These are phyloP conservation scores for Neonectria magnoliae DNA, from an alignment of 2,329 filamentous ascomycete species.

Conservation along the genomic window DNA sequence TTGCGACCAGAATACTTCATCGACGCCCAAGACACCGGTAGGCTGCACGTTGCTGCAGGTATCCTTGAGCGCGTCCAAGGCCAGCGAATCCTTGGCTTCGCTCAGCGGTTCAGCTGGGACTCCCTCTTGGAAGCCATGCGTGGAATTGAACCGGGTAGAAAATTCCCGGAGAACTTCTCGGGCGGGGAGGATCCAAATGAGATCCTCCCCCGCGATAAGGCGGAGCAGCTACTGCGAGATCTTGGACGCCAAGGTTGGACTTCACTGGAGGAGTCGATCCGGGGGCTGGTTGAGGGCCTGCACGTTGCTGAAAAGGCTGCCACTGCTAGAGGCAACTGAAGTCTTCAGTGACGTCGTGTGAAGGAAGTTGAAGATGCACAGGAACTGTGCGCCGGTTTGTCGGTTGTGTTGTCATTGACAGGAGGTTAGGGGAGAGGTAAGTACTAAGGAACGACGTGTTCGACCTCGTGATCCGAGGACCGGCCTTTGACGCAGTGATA, in stretches of 20 bases:
- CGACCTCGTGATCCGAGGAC: too few species aligned
- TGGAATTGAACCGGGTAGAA: conserved; percentile 30
- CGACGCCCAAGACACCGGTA: conserved; percentile 59
- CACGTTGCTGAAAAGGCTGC: too few species aligned
- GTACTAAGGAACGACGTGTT: too few species aligned
- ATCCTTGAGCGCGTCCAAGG: conserved; percentile 55
- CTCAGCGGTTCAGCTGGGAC: conserved; percentile 57
- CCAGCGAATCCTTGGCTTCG: conserved; percentile 65
- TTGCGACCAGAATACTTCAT: conserved; percentile 57
- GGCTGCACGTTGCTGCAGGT: conserved; percentile 62
- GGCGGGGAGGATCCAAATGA: conserved; percentile 22
- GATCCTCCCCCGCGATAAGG: conserved; percentile 11
- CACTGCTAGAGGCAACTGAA: too few species aligned
- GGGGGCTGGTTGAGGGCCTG: too few species aligned
- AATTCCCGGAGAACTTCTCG: conserved; percentile 39
- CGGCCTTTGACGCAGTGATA: too few species aligned
- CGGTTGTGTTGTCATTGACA: too few species aligned
- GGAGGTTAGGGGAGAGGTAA: too few species aligned
- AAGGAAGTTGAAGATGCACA: too few species aligned
- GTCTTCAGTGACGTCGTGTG: too few species aligned
- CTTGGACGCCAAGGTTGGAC: conserved; percentile 12
- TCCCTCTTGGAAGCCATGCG: conserved; percentile 47
- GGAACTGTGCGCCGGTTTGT: too few species aligned
- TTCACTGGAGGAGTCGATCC: conserved; percentile 5
- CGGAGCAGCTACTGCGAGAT: conserved; percentile 4